These are phyloP conservation scores for Priceomyces haplophilus DNA, from an alignment of 805 yeast genomes.

Conservation along the genomic window DNA sequence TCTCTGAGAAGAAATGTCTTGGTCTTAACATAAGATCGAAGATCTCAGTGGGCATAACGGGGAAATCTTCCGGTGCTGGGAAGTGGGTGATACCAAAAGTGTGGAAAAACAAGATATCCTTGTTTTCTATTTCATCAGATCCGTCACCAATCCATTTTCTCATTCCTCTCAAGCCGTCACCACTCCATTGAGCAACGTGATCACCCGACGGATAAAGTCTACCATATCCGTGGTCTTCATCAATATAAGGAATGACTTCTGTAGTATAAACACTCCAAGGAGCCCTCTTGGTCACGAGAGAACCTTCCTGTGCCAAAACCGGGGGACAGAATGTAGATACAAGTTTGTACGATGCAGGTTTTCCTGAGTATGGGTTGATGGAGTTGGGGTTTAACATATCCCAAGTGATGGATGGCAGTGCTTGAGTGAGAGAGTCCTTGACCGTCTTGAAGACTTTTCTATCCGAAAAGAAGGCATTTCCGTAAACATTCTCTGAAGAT, in stretches of 20 bases:
- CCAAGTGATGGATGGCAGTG: conserved; percentile 69
- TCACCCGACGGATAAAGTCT: conserved; percentile 80
- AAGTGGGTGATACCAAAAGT: conserved; percentile 83
- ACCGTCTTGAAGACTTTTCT: conserved; percentile 67
- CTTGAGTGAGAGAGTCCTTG: conserved; percentile 60
- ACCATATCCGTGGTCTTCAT: conserved; percentile 48
- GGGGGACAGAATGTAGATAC: conserved; percentile 75
- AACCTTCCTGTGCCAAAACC: conserved; percentile 68
- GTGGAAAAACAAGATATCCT: conserved; percentile 74
- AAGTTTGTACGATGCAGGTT: conserved; percentile 73
- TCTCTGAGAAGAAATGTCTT: conserved; percentile 72
- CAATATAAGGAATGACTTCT: conserved; percentile 68
- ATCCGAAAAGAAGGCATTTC: conserved; percentile 70
- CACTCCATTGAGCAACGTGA: conserved; percentile 71
- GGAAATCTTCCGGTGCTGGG: conserved; percentile 90
- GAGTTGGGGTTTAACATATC: conserved; percentile 71
- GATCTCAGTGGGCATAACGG: conserved; percentile 85
- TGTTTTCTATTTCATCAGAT: conserved; percentile 53
- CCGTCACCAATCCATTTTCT: conserved; percentile 69
- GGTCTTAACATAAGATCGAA: conserved; percentile 73
- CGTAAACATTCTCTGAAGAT: conserved; percentile 68
- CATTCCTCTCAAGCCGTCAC: conserved; percentile 65
- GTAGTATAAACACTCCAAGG: conserved; percentile 72
- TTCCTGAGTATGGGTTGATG: conserved; percentile 65
- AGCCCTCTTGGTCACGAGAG: conserved; percentile 76